Conservation (phyloP, 2,329 filamentous ascomycete species). For the Trichocomaceae sp. region DNA sequence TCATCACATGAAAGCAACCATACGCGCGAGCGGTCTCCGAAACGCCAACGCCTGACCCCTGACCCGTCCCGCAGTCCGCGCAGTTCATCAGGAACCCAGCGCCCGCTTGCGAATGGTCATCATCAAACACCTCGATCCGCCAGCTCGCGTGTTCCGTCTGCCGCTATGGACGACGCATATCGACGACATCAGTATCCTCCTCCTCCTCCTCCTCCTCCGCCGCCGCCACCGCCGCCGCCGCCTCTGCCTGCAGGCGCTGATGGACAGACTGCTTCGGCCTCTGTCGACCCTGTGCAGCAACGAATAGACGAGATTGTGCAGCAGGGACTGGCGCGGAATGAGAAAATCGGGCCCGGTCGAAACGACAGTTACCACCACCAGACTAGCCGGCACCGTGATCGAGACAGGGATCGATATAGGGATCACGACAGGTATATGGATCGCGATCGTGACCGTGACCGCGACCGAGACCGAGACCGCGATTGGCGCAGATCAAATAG, state of each 20-base stretch:
- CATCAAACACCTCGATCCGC: conserved; percentile 7
- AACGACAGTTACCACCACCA: conserved; percentile 13
- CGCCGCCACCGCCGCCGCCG: conserved; percentile 8
- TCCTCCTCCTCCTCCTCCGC: conserved; percentile 4
- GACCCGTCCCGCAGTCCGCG: conserved; percentile 9
- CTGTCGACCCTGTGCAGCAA: conserved; percentile 28
- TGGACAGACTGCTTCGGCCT: background rate
- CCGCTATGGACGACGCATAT: conserved; percentile 4
- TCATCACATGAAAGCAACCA: conserved; percentile 14
- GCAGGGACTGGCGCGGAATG: conserved; percentile 18
- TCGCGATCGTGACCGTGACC: conserved; percentile 11
- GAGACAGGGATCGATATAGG: conserved; percentile 16
- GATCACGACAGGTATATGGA: conserved; percentile 8
- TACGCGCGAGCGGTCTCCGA: conserved; percentile 27
- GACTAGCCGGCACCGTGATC: conserved; percentile 10
- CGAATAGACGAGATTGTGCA: conserved; percentile 33
- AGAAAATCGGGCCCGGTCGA: conserved; percentile 8
- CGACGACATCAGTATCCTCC: conserved; percentile 18
- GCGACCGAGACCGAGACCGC: conserved; percentile 16
- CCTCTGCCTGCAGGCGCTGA: conserved; percentile 10
- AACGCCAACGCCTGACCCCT: conserved; percentile 30
- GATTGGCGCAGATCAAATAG: conserved; percentile 5
- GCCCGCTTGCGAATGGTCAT: background rate
- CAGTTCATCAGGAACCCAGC: background rate
- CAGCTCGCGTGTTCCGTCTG: conserved; percentile 13